phyloP scores from a whole-genome alignment of 331 rosid genomes.

The Quercus phellos region DNA sequence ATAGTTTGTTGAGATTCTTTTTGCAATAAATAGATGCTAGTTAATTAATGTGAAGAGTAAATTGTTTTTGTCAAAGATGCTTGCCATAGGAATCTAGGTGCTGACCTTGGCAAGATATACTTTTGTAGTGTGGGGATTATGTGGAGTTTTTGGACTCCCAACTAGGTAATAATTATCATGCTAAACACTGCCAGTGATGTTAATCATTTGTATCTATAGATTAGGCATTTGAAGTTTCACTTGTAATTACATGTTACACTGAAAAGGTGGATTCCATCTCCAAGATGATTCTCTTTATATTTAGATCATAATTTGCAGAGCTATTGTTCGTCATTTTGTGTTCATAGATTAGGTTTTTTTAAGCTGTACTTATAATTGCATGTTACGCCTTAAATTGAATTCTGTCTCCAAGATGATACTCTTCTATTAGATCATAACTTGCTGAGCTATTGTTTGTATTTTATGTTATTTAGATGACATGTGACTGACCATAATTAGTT shows the following conservation, averaged over 20 bases:
- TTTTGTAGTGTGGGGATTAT: not conserved
- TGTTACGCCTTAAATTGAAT: not conserved
- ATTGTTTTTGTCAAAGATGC: not conserved
- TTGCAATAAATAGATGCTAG: too few relatives aligned
- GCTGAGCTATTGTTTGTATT: not conserved
- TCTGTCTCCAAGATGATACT: not conserved
- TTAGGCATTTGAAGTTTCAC: not conserved
- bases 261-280: not conserved
- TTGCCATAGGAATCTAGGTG: too few relatives aligned
- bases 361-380: not conserved
- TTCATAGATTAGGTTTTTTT: not conserved
- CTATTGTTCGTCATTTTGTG: not conserved
- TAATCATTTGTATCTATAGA: not conserved
- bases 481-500: too few relatives aligned
- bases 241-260: not conserved
- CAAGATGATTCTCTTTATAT: not conserved
- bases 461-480: not conserved
- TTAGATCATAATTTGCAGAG: not conserved
- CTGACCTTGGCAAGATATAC: not conserved
- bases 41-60: not conserved
- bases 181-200: not conserved
- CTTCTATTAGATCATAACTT: not conserved
- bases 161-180: not conserved
- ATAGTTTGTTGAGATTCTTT: too few relatives aligned
- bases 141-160: too few relatives aligned